phyloP scores from a whole-genome alignment of 306 rosid genomes.

The Castanea mollissima region DNA sequence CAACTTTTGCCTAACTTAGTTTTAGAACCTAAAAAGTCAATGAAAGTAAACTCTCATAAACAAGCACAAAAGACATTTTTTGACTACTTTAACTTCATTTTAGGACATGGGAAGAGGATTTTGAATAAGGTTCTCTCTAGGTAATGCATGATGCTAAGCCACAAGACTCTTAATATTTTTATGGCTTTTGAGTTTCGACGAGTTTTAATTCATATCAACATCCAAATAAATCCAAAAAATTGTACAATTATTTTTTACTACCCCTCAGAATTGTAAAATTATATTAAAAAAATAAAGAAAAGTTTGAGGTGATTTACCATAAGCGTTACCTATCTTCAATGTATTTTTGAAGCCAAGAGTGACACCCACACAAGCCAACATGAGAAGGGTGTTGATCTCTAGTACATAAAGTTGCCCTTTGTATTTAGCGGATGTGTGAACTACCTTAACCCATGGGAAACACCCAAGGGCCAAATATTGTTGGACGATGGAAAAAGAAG shows the following conservation, averaged over 20 bases:
- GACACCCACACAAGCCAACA: slow-evolving; percentile 73
- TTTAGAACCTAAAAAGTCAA: too few species aligned
- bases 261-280: too few species aligned
- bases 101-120: not conserved
- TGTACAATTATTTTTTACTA: too few species aligned
- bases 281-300: not conserved
- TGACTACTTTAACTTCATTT: not conserved
- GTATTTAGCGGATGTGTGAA: slow-evolving; percentile 64
- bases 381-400: slow-evolving; percentile 59
- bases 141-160: too few species aligned
- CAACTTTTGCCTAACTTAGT: too few species aligned
- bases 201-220: too few species aligned
- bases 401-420: slow-evolving; percentile 84
- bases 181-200: too few species aligned
- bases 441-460: slow-evolving; percentile 71
- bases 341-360: slow-evolving; percentile 56
- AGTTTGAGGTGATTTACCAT: slow-evolving; percentile 37
- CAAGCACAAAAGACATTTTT: not conserved
- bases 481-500: slow-evolving; percentile 71
- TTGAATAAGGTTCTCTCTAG: too few species aligned
- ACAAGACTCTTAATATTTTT: too few species aligned
- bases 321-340: slow-evolving; percentile 63
- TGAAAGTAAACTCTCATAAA: too few species aligned
- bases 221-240: too few species aligned
- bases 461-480: slow-evolving; percentile 78